Evolutionary conservation across 2,329 filamentous ascomycete species (phyloP), one percentile per base, ranked within the genome.

Genomic region (Cucurbitaria berberidis): DNA sequence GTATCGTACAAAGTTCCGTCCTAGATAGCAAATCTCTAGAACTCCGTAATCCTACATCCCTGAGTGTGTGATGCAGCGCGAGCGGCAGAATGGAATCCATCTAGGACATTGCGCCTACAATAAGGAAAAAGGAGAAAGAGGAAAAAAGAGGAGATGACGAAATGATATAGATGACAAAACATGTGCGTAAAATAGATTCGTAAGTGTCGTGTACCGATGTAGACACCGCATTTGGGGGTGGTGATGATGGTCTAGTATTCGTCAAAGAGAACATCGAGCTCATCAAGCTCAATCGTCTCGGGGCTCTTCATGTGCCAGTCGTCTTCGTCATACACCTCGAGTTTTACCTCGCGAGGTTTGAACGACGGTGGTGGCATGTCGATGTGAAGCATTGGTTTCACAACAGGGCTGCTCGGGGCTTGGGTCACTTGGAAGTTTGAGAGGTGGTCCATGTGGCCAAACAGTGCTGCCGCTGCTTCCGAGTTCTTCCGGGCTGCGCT

Each of bases 251-350:
- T 41, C 82, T 78, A 91, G 74, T 86, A 91, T 63, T 85, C 87
- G 70, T 90, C 88, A 67, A 97, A 85, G 73, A 97, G 84, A 65
- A 89, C 86, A 70, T 98, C 93, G 21, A 98, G 86, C 80, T 99
- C 95, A 41, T 96, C 91, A 43, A 98, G 85, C 74, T 96, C 92
- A 64, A 98, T 88, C 60, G 87, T 89, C 78, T 98, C 95, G 1
- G 93, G 92, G 71, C 87, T 91, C 71, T 82, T 82, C 68, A 86
- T 75, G 35, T 60, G 61, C 67, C 64, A 72, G 42, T 69, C 71
- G 27, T 66, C 57, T 55, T 74, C 76, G 59, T 61, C 70, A 35
- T n/a, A n/a, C n/a, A 54, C 59, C 29, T 64, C 63, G 48, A 69
- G 62, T 59, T 75, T 74, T 27, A 68, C 58, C 46, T 70, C 64